Evolutionary conservation across 1,284 basidiomycete genomes (phyloP).

Genomic region (Porogramme epimiltina): DNA sequence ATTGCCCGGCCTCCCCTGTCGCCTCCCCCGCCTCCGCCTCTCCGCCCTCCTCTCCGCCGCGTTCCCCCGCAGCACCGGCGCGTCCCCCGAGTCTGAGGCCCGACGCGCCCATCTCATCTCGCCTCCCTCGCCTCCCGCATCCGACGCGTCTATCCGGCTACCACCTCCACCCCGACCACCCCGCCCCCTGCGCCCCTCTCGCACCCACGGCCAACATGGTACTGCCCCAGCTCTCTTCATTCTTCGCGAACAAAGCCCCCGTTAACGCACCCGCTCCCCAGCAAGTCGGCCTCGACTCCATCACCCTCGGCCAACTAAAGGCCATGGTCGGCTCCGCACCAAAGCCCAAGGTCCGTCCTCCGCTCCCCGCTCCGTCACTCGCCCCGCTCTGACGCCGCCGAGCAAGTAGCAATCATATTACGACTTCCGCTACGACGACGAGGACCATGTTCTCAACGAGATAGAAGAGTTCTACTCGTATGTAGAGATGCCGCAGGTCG

Average conservation of each 20-base stretch:
- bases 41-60: conserved; percentile 1
- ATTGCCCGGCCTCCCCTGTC: too few relatives aligned
- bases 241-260: conserved; percentile 21
- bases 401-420: conserved; percentile 75
- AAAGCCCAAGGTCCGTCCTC: conserved; percentile 70
- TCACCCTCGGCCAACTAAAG: conserved; percentile 82
- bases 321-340: conserved; percentile 69
- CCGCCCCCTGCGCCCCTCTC: conserved; percentile 2
- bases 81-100: neutral
- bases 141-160: conserved; percentile 4
- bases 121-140: neutral
- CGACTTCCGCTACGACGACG: conserved; percentile 93
- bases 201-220: conserved; percentile 25
- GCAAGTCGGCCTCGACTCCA: conserved; percentile 56
- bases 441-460: conserved; percentile 93
- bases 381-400: conserved; percentile 20
- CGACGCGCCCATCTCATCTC: neutral
- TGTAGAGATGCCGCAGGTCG: conserved; percentile 90
- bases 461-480: conserved; percentile 99
- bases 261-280: conserved; percentile 18
- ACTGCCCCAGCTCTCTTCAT: conserved; percentile 30
- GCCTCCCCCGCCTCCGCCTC: conserved; percentile 2
- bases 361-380: conserved; percentile 8
- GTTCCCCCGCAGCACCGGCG: neutral
- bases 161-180: neutral